Evolutionary conservation across 495 filamentous ascomycete species (phyloP), one percentile per base, ranked within the genome.

Genomic region (Parachaetomium inaequale): DNA sequence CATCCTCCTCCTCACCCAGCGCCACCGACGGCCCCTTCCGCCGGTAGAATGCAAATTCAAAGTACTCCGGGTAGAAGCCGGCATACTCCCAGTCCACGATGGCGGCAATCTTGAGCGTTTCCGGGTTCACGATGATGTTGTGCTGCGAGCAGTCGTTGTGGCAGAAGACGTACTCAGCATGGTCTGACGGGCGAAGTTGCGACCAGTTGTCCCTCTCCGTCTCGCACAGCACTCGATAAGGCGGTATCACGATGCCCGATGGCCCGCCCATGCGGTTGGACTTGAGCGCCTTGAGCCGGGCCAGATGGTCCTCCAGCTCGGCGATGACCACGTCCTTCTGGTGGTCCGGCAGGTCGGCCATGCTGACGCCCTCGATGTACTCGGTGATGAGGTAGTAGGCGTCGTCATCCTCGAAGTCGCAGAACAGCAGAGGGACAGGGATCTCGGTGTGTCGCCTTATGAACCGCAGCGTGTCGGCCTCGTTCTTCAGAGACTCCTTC

Each of bases 21-120:
- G 62, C 56, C 7, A 59, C 43, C 40, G 56, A 59, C 2, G 56
- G 62, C 4, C 51, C 56, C 19, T 40, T 49, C 2, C 62, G 62
- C 50, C n/a, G 40, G 26, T 60, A 59, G 29, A 60, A 64, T 0
- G 62, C 49, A n/a, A 55, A 55, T 43, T 64, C 56, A 34, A 64
- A 64, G 14, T 34, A 28, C 15, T 29, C 46, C 2, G 55, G 62
- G n/a, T 53, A 64, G 50, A 64, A 64, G n/a, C 62, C 56, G 14
- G 55, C 55, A 25, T 64, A 64, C 26, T 64, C 62, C 56, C 62
- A 64, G 42, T 64, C 62, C 26, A 64, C 40, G 26, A 64, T 64
- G 7, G 56, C 62, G 14, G 40, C 50, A 12, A 64, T 64, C 31
- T 55, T 59, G 14, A 64, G 43, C 23, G 62, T 64, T 2, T 50